Evolutionary conservation across 192 early-diverging fungal genomes (phyloP).

Genomic region (Spizellomyces sp.): DNA sequence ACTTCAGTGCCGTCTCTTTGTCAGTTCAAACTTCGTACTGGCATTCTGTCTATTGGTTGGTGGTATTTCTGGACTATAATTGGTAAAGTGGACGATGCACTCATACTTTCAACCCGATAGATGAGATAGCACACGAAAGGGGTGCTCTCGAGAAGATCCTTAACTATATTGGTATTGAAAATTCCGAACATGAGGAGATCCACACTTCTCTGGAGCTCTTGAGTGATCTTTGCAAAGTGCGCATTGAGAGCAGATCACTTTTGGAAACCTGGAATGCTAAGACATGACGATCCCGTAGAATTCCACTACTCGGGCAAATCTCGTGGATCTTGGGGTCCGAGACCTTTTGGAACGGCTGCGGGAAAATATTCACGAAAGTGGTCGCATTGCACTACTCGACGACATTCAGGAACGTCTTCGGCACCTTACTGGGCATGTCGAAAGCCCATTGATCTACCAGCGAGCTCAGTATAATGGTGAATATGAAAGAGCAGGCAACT

Average conservation of each 20-base stretch:
- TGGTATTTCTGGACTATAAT: neutral
- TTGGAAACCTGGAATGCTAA: neutral
- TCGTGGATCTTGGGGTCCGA: too few relatives aligned
- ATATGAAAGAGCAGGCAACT: neutral
- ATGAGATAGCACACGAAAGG: neutral
- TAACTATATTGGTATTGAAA: neutral
- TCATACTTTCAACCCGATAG: neutral
- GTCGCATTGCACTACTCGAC: neutral
- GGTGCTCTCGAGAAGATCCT: neutral
- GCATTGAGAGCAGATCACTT: neutral
- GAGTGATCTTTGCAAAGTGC: neutral
- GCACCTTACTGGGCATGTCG: neutral
- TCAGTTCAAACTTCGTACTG: conserved; percentile 2
- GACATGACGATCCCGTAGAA: too few relatives aligned
- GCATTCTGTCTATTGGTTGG: neutral
- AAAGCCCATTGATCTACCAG: neutral
- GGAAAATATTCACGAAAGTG: too few relatives aligned
- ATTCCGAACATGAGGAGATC: neutral
- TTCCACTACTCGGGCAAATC: too few relatives aligned
- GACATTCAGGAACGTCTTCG: neutral
- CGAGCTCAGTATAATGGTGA: neutral
- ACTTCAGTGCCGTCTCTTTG: conserved; percentile 1
- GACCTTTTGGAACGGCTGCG: too few relatives aligned
- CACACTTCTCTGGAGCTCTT: neutral
- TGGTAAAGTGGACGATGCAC: neutral